Conservation (phyloP, 2,329 filamentous ascomycete genomes). For the Colletotrichum filicis region DNA sequence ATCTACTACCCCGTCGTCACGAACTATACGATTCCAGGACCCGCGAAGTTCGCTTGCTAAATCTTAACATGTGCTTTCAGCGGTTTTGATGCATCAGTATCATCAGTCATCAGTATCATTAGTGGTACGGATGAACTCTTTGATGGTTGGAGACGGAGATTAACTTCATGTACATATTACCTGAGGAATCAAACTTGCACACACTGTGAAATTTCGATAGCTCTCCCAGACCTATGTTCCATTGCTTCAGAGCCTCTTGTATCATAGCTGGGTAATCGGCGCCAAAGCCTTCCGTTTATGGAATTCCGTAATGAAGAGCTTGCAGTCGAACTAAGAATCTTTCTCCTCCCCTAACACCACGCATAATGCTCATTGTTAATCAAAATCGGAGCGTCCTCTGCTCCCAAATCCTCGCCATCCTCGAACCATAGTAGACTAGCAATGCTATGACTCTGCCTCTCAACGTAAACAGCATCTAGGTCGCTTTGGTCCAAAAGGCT, state of each 20-base stretch:
- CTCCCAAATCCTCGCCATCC: background rate
- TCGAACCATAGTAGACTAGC: background rate
- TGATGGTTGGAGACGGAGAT: too few species aligned
- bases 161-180: too few species aligned
- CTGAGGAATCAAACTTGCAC: too few species aligned
- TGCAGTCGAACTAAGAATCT: too few species aligned
- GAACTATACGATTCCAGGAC: constrained; percentile 41
- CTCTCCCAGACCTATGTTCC: too few species aligned
- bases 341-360: background rate
- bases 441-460: background rate
- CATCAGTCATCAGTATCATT: background rate
- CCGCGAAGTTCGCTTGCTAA: constrained; percentile 39
- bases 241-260: too few species aligned
- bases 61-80: background rate
- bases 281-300: too few species aligned
- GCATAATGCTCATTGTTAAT: background rate
- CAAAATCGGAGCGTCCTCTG: background rate
- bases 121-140: background rate
- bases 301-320: too few species aligned
- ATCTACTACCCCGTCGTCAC: constrained; percentile 46
- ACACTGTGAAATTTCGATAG: too few species aligned
- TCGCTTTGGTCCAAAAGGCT: background rate
- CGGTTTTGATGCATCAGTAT: background rate
- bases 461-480: background rate
- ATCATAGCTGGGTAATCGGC: too few species aligned